Evolutionary conservation across 768 basidiomycete genomes (phyloP), one percentile per base, ranked within the genome.

Genomic region (Saitozyma podzolica): DNA sequence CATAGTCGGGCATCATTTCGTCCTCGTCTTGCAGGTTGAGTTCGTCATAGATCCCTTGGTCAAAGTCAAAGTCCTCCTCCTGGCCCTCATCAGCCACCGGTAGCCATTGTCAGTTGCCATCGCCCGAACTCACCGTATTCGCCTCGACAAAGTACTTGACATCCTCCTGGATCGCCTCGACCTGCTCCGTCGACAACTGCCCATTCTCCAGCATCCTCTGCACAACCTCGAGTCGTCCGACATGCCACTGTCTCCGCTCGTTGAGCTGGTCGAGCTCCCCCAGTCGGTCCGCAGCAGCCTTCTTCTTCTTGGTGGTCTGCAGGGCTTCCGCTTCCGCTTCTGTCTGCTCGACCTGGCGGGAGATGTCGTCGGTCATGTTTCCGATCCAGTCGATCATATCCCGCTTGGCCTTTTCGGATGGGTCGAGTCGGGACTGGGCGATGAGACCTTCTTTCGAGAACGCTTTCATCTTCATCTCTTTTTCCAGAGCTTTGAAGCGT

Each of bases 401-500:
- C 69, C 89, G 84, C 81, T 97, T 97, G 81, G 94, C 92, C 82
- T 96, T 92, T 61, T 95, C 92, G 76, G 92, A 93, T 58, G 96
- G 96, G 80, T 98, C 96, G 20, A 98, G 87, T 74, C 91, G 92
- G 43, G 91, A 86, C 10, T 92, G 91, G 63, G 93, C 91, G 64
- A 89, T 96, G 48, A 99, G 84, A 48, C 96, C 96, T 80, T 98
- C 96, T 77, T 98, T 99, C 17, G 94, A 97, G 81, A 98, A 99
- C 0, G 96, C 96, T 80, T 99, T 99, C 62, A 96, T 98, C 85
- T 99, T 99, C 95, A 98, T 98, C 82, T 99, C 96, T 83, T 98
- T 99, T 83, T 99, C 96, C 82, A 94, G 93, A 20, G 95, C 95
- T 76, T 99, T 99, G 86, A 99, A 99, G 78, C 92, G 94, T 83